Base-by-base conservation (phyloP, 169 alveolate species). In the Eimeria zaria region DNA sequence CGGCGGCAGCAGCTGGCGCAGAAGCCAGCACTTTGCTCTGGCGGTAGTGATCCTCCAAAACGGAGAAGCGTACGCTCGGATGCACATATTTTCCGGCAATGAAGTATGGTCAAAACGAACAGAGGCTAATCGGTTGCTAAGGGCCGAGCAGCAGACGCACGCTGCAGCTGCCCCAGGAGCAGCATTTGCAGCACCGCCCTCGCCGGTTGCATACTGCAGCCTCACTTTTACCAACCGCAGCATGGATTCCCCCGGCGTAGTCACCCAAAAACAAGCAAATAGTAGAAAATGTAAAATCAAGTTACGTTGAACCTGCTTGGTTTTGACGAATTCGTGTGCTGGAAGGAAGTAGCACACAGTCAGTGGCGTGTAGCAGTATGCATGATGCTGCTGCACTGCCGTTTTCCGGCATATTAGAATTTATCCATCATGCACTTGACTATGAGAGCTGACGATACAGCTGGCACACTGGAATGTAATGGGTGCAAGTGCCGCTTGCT, bases 1-100 rank as follows among this genome's bases (percentile, higher is more conserved):
- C 93, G 81, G 93, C 93, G 93, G 93, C 93, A 87, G 93, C 93
- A 87, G 81, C 93, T 87, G 91, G 73, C 91, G 91, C 91, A 83
- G 91, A 83, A 83, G 91, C 91, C 91, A 83, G 91, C 91, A 83
- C 91, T 83, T 83, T 83, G 91, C 91, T 83, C 91, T 83, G 91
- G 73, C 73, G 91, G 91, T 55, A 83, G 76, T 39, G 91, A 83
- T 83, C 91, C 91, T 83, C 91, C 74, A 55, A 36, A 58, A 8
- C 76, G 91, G 71, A 60, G 73, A 83, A 51, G 46, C 51, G 91
- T 83, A 83, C 91, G 74, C 91, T 48, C 91, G 91, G 73, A 83
- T 58, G 91, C 51, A 53, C 91, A 83, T 83, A 83, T 83, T 83
- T 83, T 83, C 91, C 71, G 53, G 91, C 91, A 53, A 36, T 83